Conservation (phyloP, 805 yeast genomes). For the Metschnikowia lochheadii region DNA sequence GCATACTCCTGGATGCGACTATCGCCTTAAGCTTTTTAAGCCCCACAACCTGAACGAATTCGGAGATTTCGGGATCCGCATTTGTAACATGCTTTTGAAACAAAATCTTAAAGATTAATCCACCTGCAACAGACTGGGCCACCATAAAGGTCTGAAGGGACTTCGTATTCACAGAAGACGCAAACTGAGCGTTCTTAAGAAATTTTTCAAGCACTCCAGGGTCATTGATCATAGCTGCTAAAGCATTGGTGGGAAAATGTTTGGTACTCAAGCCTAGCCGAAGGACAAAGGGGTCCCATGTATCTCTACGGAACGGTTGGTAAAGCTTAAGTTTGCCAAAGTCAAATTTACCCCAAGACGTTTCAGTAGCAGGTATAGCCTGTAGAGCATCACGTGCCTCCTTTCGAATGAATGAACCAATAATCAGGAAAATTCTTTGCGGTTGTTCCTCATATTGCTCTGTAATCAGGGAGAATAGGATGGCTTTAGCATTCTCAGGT, state of each 20-base stretch:
- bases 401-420: not conserved
- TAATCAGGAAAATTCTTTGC: not conserved
- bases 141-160: slow-evolving; percentile 9
- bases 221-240: slow-evolving; percentile 9
- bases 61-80: not conserved
- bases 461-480: not conserved
- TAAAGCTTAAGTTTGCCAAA: slow-evolving; percentile 7
- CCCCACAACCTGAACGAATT: not conserved
- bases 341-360: not conserved
- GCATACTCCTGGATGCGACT: slow-evolving; percentile 11
- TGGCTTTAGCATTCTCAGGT: not conserved
- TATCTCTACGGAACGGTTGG: slow-evolving; percentile 10
- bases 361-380: not conserved
- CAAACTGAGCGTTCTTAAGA: not conserved
- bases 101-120: slow-evolving; percentile 7
- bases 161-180: not conserved
- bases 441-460: not conserved
- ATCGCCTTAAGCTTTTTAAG: slow-evolving; percentile 14
- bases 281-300: slow-evolving; percentile 12
- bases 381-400: not conserved
- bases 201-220: slow-evolving; percentile 5
- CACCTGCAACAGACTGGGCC: slow-evolving; percentile 8
- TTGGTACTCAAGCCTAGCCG: slow-evolving; percentile 10
- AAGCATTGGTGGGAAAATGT: slow-evolving; percentile 8
- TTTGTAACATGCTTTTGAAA: slow-evolving; percentile 3